A percentile compares a stretch with the other conserved stretches of the same genome.
phyloP scores from a whole-genome alignment of 305 asterid species.

The Fraxinus velutina region DNA sequence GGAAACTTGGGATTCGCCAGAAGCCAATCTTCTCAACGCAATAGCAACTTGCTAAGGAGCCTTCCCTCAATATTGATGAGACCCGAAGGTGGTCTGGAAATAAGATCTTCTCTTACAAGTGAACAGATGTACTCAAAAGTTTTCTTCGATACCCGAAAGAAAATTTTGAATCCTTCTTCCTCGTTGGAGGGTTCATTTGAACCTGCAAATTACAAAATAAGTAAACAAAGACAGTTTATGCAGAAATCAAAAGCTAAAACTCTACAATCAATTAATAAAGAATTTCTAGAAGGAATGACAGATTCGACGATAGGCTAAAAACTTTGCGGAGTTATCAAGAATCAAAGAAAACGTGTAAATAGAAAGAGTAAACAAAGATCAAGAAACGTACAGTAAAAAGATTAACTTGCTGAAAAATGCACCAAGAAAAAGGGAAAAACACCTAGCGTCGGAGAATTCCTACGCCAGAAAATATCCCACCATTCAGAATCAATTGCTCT shows the following conservation, averaged over 20 bases:
- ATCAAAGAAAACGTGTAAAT: not conserved
- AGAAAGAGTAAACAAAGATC: not conserved
- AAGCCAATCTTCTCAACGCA: slow-evolving; percentile 82
- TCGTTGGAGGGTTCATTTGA: slow-evolving; percentile 50
- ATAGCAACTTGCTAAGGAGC: slow-evolving; percentile 95
- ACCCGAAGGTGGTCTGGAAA: slow-evolving; percentile 98
- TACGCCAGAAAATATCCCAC: slow-evolving; percentile 89
- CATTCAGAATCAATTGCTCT: slow-evolving; percentile 80
- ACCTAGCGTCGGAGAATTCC: slow-evolving; percentile 54
- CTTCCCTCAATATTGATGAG: slow-evolving; percentile 94
- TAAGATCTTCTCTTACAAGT: slow-evolving; percentile 86
- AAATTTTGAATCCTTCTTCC: slow-evolving; percentile 77
- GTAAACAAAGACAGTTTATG: slow-evolving; percentile 1
- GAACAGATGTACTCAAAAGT: slow-evolving; percentile 84
- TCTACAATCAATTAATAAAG: too few relatives aligned
- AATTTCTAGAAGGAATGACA: too few relatives aligned
- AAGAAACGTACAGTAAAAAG: not conserved
- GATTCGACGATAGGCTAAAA: not conserved
- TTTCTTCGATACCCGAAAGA: slow-evolving; percentile 75
- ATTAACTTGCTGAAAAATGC: not conserved
- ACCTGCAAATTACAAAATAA: slow-evolving; percentile 32
- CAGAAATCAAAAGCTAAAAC: not conserved
- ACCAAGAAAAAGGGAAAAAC: slow-evolving; percentile 3
- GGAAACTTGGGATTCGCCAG: slow-evolving; percentile 96
- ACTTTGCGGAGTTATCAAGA: not conserved